phyloP scores from a whole-genome alignment of 495 filamentous ascomycete species.

The Penicillium antarcticum region DNA sequence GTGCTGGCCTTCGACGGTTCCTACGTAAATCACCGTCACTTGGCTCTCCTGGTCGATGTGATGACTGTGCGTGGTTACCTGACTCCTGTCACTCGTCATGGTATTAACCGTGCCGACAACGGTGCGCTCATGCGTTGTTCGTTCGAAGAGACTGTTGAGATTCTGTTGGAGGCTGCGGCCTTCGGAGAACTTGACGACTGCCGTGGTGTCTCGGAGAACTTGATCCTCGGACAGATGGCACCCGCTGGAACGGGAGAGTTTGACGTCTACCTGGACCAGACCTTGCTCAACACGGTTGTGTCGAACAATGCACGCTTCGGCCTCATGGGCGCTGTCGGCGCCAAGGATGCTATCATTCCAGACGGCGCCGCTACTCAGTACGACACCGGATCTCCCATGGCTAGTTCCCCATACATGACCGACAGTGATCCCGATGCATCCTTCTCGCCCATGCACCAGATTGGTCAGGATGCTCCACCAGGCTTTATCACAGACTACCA shows the following conservation, averaged over 20 bases:
- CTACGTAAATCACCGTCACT: slow-evolving; percentile 97
- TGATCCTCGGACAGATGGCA: slow-evolving; percentile 96
- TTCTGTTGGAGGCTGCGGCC: slow-evolving; percentile 90
- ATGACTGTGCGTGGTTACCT: slow-evolving; percentile 94
- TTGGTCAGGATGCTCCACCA: slow-evolving; percentile 69
- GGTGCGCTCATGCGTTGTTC: slow-evolving; percentile 99
- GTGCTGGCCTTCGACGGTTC: slow-evolving; percentile 97
- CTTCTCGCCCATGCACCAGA: slow-evolving; percentile 87
- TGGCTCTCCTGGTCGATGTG: slow-evolving; percentile 93
- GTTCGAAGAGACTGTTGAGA: slow-evolving; percentile 99
- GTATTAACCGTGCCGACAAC: slow-evolving; percentile 97
- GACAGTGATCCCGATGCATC: slow-evolving; percentile 74
- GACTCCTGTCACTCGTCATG: slow-evolving; percentile 94
- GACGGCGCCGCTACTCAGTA: slow-evolving; percentile 94
- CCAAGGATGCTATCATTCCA: slow-evolving; percentile 63
- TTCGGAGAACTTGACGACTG: slow-evolving; percentile 96
- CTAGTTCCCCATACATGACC: slow-evolving; percentile 69
- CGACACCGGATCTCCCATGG: slow-evolving; percentile 84
- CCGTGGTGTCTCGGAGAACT: slow-evolving; percentile 95
- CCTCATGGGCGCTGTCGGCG: slow-evolving; percentile 69
- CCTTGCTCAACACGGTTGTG: slow-evolving; percentile 91
- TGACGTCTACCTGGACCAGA: slow-evolving; percentile 86
- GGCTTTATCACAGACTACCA: slow-evolving; percentile 70
- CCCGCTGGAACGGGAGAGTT: slow-evolving; percentile 95
- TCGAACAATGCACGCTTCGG: slow-evolving; percentile 82